These are phyloP conservation scores for Hydnum rufescens DNA, from an alignment of 768 basidiomycete genomes.

Conservation along the genomic window DNA sequence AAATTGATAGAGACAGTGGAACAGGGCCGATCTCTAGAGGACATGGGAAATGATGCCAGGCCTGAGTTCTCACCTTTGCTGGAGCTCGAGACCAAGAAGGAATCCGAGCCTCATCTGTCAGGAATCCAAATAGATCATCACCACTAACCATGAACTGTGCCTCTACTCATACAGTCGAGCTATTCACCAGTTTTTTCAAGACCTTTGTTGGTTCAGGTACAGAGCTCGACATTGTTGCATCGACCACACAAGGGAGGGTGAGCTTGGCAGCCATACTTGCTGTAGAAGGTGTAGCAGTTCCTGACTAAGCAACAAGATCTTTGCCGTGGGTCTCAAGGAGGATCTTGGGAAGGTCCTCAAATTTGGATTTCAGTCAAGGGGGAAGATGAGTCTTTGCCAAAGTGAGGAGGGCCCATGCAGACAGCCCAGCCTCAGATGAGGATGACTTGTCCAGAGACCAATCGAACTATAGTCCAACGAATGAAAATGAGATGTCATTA, in stretches of 20 bases:
- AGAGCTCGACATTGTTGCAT: neutral
- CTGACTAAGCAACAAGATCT: constrained; percentile 12
- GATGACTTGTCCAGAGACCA: no score
- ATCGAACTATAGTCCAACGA: no score
- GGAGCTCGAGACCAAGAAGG: no score
- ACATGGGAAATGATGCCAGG: no score
- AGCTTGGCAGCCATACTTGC: neutral
- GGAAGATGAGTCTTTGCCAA: no score
- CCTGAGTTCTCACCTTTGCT: no score
- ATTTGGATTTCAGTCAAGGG: constrained; percentile 14
- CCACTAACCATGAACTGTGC: neutral
- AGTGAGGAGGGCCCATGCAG: neutral
- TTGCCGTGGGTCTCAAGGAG: constrained; percentile 19
- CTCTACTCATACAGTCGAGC: neutral
- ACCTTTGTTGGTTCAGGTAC: neutral
- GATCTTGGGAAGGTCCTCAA: constrained; percentile 18
- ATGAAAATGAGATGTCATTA: neutral
- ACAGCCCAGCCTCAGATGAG: neutral
- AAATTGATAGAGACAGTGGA: no score
- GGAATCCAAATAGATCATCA: no score
- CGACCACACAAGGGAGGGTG: neutral
- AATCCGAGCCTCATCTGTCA: no score
- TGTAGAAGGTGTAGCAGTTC: constrained; percentile 11
- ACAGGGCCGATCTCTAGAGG: no score
- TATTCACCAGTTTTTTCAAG: no score